Percentiles rank a stretch among this genome's conserved stretches.
Evolutionary conservation across 768 basidiomycete genomes (phyloP).

Genomic region (Suillus subluteus): DNA sequence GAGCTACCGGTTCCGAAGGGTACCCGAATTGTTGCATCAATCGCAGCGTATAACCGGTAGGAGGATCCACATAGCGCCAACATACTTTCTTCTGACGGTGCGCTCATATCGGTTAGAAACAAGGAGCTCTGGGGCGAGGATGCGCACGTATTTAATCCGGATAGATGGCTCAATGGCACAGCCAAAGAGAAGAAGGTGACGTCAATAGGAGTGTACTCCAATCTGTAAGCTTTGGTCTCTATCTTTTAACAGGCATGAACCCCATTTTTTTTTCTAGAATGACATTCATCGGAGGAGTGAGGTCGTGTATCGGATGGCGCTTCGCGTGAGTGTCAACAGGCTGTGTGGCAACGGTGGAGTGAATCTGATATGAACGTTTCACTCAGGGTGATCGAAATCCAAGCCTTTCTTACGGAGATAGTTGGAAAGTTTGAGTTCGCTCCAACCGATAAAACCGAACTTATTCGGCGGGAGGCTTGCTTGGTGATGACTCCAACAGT

Average conservation of each 20-base stretch:
- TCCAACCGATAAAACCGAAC: slow-evolving; percentile 31
- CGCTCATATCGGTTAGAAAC: slow-evolving; percentile 20
- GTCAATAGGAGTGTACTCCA: slow-evolving; percentile 33
- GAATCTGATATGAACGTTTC: not conserved
- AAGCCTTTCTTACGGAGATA: slow-evolving; percentile 61
- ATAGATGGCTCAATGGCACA: slow-evolving; percentile 28
- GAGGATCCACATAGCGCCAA: not conserved
- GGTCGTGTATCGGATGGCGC: slow-evolving; percentile 35
- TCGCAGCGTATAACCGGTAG: slow-evolving; percentile 59
- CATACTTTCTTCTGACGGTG: not conserved
- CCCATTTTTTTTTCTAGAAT: slow-evolving; percentile 22
- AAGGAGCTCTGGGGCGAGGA: slow-evolving; percentile 36
- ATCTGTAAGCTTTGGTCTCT: slow-evolving; percentile 23
- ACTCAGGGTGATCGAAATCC: slow-evolving; percentile 50
- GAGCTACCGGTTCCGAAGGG: slow-evolving; percentile 55
- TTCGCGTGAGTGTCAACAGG: slow-evolving; percentile 28
- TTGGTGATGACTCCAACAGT: slow-evolving; percentile 40
- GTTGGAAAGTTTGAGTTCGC: slow-evolving; percentile 56
- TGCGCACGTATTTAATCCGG: slow-evolving; percentile 35
- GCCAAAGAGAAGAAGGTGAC: slow-evolving; percentile 22
- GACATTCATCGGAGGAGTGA: slow-evolving; percentile 31
- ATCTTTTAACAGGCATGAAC: not conserved
- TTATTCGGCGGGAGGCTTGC: slow-evolving; percentile 33
- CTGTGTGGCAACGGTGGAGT: not conserved
- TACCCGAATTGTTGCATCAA: slow-evolving; percentile 53